These are phyloP conservation scores for Cornus suecica DNA, from an alignment of 148 eudicot species.

Conservation along the genomic window DNA sequence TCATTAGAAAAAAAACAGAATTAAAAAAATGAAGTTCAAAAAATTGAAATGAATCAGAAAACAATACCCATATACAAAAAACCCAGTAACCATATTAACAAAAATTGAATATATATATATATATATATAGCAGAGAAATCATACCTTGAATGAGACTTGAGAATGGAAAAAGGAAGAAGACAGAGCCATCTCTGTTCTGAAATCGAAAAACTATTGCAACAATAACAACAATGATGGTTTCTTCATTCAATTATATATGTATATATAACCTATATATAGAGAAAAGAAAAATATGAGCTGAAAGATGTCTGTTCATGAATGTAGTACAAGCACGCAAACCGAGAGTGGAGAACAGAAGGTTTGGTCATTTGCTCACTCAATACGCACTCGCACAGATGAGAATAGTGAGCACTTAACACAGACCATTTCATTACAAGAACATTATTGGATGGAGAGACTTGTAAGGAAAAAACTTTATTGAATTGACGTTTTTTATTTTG, in stretches of 20 bases:
- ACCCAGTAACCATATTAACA: not conserved
- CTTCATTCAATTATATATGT: slow-evolving; percentile 5
- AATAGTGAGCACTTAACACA: not conserved
- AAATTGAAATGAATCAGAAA: not conserved
- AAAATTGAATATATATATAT: not conserved
- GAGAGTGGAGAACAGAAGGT: not conserved
- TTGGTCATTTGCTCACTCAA: not conserved
- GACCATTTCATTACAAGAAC: slow-evolving; percentile 3
- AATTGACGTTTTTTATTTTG: not conserved
- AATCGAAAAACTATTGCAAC: not conserved
- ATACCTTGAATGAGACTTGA: slow-evolving; percentile 43
- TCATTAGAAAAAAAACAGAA: not conserved
- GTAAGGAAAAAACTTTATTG: not conserved
- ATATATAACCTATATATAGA: not conserved
- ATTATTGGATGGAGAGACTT: not conserved
- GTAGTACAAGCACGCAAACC: not conserved
- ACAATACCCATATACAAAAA: not conserved
- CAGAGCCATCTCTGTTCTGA: slow-evolving; percentile 39
- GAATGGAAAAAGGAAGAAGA: slow-evolving; percentile 43
- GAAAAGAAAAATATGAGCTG: not conserved
- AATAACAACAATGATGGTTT: not conserved
- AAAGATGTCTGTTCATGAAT: not conserved
- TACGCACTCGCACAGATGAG: not conserved
- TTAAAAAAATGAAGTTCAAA: not conserved
- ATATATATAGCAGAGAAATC: not conserved